Evolutionary conservation across 805 yeast species (phyloP), one percentile per base, ranked within the genome.

Genomic region (Wickerhamomyces tratensis): DNA sequence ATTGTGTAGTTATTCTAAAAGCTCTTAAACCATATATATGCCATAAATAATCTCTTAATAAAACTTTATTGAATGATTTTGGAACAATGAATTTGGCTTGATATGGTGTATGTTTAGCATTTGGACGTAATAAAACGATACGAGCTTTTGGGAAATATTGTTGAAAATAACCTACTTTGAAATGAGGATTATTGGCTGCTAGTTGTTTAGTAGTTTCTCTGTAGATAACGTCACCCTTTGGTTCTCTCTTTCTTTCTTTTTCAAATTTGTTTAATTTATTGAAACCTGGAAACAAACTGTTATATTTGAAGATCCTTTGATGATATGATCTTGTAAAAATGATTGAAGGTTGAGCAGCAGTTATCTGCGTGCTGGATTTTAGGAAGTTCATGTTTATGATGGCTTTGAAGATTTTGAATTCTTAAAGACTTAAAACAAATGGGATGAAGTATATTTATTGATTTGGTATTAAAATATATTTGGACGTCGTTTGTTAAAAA

Each of bases 41-140:
- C 76, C 80, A 93, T 48, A 93, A 70, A 58, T 93, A 93, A 65
- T 93, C 99, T 62, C 98, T 77, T 47, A 93, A 71, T 62, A 91
- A 98, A 67, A 93, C 71, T 62, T 89, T 91, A 69, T 93, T 93
- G 72, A 93, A 89, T 43, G 86, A 77, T 57, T 84, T 78, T 13
- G 99, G 98, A 15, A 94, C 98, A 49, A 86, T 77, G 64, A 93
- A 93, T 61, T 87, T 88, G 40, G 98, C 98, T 64, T 88, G 97
- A 65, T 85, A 89, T 39, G 99, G 99, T 0, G 96, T 85, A 64
- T 86, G 95, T 57, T 86, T 86, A n/a, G 98, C 96, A 56, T 85
- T 85, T 37, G 97, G 96, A 58, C 95, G 76, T 48, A 93, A 65
- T 31, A 91, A 68, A 40, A 85, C 77, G 35, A 91, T 70, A 47